Percentiles rank a stretch among this genome's conserved stretches.
Conservation (phyloP, 768 basidiomycete genomes). For the Imleria badia region DNA sequence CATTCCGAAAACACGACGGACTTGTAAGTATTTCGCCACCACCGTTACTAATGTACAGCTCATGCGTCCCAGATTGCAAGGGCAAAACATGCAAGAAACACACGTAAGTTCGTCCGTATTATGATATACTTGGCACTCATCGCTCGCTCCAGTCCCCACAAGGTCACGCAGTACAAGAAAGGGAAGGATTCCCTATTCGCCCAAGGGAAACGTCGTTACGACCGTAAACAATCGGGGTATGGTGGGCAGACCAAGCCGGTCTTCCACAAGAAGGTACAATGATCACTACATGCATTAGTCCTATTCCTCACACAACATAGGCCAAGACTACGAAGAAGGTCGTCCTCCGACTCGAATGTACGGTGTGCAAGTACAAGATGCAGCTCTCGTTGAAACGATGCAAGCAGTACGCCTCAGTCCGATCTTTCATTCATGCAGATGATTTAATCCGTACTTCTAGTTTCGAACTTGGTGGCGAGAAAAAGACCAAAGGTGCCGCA, state of each 20-base stretch:
- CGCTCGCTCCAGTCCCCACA: constrained; percentile 74
- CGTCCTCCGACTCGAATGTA: constrained; percentile 96
- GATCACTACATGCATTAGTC: neutral
- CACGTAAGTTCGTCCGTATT: constrained; percentile 63
- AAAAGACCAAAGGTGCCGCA: constrained; percentile 98
- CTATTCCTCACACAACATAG: constrained; percentile 34
- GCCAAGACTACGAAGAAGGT: constrained; percentile 99
- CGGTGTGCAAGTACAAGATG: constrained; percentile 98
- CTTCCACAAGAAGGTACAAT: constrained; percentile 95
- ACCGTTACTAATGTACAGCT: neutral
- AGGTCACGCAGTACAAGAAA: constrained; percentile 99
- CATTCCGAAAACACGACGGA: constrained; percentile 96
- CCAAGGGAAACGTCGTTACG: constrained; percentile 99
- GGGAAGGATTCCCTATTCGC: constrained; percentile 98
- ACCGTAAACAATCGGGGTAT: constrained; percentile 97
- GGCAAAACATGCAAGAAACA: constrained; percentile 97
- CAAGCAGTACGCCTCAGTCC: constrained; percentile 80
- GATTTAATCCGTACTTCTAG: constrained; percentile 36
- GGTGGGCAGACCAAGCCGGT: constrained; percentile 99
- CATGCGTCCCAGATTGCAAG: constrained; percentile 71
- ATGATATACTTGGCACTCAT: neutral
- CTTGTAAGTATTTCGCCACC: constrained; percentile 60
- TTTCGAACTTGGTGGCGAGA: constrained; percentile 99
- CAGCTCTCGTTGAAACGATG: constrained; percentile 95
- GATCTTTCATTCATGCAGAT: neutral